These are phyloP conservation scores for Linderina pennispora DNA, from an alignment of 192 early-diverging fungal species.

Conservation along the genomic window DNA sequence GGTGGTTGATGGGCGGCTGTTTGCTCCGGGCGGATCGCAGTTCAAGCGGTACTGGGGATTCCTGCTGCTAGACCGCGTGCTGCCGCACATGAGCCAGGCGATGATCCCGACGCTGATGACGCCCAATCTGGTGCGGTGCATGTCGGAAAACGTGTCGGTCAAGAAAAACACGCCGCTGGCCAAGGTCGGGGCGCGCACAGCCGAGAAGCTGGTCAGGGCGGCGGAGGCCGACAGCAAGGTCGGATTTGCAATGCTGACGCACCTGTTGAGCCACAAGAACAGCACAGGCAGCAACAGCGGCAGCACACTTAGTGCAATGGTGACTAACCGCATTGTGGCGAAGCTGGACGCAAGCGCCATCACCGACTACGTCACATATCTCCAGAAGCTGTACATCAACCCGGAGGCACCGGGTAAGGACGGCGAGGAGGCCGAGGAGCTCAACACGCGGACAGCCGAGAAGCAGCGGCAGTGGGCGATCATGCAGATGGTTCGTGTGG, in stretches of 20 bases:
- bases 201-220: slow-evolving; percentile 41
- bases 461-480: slow-evolving; percentile 70
- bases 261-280: slow-evolving; percentile 70
- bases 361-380: slow-evolving; percentile 62
- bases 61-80: slow-evolving; percentile 62
- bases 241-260: slow-evolving; percentile 70
- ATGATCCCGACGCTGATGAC: slow-evolving; percentile 49
- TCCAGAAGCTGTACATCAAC: slow-evolving; percentile 62
- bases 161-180: slow-evolving; percentile 64
- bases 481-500: slow-evolving; percentile 73
- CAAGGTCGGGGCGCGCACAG: slow-evolving; percentile 58
- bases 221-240: slow-evolving; percentile 62
- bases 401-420: slow-evolving; percentile 40
- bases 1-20: slow-evolving; percentile 72
- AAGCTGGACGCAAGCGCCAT: slow-evolving; percentile 65
- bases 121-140: slow-evolving; percentile 73
- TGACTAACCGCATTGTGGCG: slow-evolving; percentile 69
- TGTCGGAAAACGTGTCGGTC: slow-evolving; percentile 81
- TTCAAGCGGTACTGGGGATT: slow-evolving; percentile 90
- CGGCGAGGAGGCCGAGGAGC: slow-evolving; percentile 20
- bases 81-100: slow-evolving; percentile 32
- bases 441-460: slow-evolving; percentile 32
- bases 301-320: slow-evolving; percentile 61
- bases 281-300: slow-evolving; percentile 60
- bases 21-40: slow-evolving; percentile 64